Conservation (phyloP, 1,284 basidiomycete species). For the Puccinia polysora region DNA sequence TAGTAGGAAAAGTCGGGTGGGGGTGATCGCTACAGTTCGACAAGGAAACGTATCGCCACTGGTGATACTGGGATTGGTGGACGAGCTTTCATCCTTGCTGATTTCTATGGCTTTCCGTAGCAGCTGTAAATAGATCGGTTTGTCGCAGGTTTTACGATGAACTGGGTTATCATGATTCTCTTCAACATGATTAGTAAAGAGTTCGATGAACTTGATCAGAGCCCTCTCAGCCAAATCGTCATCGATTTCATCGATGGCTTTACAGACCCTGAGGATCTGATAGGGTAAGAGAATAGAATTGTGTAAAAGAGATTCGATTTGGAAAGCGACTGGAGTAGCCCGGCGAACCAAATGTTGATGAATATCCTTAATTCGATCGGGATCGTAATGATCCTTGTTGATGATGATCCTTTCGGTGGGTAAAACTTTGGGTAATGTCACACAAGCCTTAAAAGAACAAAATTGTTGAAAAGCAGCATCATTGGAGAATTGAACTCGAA, state of each 20-base stretch:
- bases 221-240: neutral
- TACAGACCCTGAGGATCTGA: slow-evolving; percentile 9
- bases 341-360: neutral
- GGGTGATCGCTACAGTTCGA: slow-evolving; percentile 62
- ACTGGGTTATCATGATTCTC: neutral
- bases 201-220: neutral
- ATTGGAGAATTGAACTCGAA: slow-evolving; percentile 12
- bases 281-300: slow-evolving; percentile 3
- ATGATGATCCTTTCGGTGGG: neutral
- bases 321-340: slow-evolving; percentile 7
- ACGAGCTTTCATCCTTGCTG: neutral
- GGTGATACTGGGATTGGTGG: neutral
- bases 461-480: slow-evolving; percentile 5
- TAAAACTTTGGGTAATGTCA: slow-evolving; percentile 1
- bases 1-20: slow-evolving; percentile 66
- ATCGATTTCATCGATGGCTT: neutral
- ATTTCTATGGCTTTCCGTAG: neutral
- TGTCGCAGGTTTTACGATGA: neutral
- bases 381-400: slow-evolving; percentile 18
- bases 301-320: slow-evolving; percentile 12
- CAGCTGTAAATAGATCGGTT: neutral
- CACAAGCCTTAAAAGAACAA: slow-evolving; percentile 3
- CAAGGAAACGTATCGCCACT: slow-evolving; percentile 19
- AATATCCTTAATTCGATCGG: slow-evolving; percentile 1
- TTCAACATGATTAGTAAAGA: neutral